Evolutionary conservation across 2,329 filamentous ascomycete species (phyloP), one percentile per base, ranked within the genome.

Genomic region (Phaeosphaeria sp.): DNA sequence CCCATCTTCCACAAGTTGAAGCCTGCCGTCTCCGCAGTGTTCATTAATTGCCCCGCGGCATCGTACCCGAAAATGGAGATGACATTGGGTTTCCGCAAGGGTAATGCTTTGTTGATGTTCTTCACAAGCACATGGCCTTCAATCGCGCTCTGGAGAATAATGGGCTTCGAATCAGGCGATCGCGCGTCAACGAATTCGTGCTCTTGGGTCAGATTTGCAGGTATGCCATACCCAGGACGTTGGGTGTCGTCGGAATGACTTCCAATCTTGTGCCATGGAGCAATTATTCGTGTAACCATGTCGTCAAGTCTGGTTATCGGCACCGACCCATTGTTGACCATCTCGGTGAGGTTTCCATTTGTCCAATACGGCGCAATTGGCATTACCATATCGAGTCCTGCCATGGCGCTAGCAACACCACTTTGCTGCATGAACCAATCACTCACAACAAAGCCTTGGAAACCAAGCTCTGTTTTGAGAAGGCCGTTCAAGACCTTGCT

Each of bases 121-220:
- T 89, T 90, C 27, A 89, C 80, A 0, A 89, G 79, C 1, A 89
- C 87, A 53, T 88, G 86, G 2, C 86, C 86, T 64, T 89, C 86
- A 4, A 87, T 77, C 0, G 86, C 87, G 3, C 85, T 84, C n/a
- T 85, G 78, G 0, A 88, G 67, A 0, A 88, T 87, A 17, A 54
- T 71, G 0, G 82, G 80, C 0, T 78, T 71, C 9, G 83, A 78
- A 6, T 78, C 78, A 6, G 78, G 76, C 60, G 87, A 83, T 21
- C 84, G 79, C 2, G 82, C 87, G 62, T 89, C 83, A 9, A 89
- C 77, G 20, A 83, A 76, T 0, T 67, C 62, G 58, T 89, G 87
- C 1, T 83, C 82, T 39, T 78, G 71, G 3, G 50, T 27, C 25
- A 56, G 23, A 22, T 50, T 41, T 2, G 36, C 13, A 22, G 48